Percentiles rank a stretch among this genome's conserved stretches.
Conservation (phyloP, 352 stramenopile species). For the Phytophthora parvispora region DNA sequence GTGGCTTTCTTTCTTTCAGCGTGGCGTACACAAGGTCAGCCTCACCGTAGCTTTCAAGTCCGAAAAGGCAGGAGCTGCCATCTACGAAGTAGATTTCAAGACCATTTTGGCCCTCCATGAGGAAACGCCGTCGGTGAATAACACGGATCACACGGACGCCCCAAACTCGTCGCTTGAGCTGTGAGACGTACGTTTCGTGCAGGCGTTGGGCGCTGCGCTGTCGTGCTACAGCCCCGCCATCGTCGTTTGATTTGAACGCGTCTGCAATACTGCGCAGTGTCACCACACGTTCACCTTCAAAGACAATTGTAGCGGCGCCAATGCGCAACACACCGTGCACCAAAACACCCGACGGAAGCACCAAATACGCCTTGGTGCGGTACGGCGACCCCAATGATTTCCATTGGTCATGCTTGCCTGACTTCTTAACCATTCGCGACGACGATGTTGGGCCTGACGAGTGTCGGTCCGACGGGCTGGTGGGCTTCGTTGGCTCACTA, state of each 20-base stretch:
- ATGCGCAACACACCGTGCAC: conserved; percentile 83
- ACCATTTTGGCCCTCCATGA: conserved; percentile 75
- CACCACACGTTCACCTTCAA: conserved; percentile 82
- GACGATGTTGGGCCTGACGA: conserved; percentile 20
- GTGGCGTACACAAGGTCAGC: conserved; percentile 85
- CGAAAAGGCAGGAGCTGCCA: conserved; percentile 82
- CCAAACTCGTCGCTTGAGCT: conserved; percentile 83
- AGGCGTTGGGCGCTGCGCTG: conserved; percentile 46
- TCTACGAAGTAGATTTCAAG: conserved; percentile 91
- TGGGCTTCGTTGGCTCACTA: conserved; percentile 24
- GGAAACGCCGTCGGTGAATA: conserved; percentile 80
- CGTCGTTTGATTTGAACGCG: conserved; percentile 51
- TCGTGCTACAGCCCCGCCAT: conserved; percentile 35
- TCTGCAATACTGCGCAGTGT: conserved; percentile 74
- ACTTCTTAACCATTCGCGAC: conserved; percentile 43
- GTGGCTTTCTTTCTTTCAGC: conserved; percentile 82
- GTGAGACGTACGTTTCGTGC: conserved; percentile 68
- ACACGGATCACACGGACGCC: conserved; percentile 85
- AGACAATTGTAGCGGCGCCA: conserved; percentile 77
- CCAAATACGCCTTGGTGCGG: conserved; percentile 83
- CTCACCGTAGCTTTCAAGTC: conserved; percentile 71
- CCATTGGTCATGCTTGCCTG: conserved; percentile 73
- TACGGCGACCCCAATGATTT: conserved; percentile 69
- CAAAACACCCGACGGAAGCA: conserved; percentile 77
- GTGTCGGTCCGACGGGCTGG: conserved; percentile 26